These are phyloP conservation scores for Delphinella strobiligena DNA, from an alignment of 2,329 filamentous ascomycete species.

Conservation along the genomic window DNA sequence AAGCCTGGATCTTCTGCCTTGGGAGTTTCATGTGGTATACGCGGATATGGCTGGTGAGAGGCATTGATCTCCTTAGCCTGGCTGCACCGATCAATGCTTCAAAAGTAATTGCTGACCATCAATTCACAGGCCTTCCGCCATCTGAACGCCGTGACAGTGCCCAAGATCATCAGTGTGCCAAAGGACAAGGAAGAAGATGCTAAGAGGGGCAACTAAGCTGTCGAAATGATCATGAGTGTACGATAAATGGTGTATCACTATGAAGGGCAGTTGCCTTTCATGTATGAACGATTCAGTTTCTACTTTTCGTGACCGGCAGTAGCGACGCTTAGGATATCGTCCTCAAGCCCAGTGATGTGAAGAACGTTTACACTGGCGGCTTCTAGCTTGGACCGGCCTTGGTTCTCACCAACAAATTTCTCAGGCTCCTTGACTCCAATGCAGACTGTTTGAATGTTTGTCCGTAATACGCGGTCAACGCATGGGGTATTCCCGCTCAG, in stretches of 20 bases:
- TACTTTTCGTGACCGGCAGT: conserved; percentile 57
- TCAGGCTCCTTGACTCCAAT: conserved; percentile 82
- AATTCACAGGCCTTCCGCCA: conserved; percentile 36
- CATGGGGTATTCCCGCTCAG: conserved; percentile 66
- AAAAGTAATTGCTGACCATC: conserved; percentile 17
- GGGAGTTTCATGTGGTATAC: conserved; percentile 30
- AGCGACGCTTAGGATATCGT: conserved; percentile 69
- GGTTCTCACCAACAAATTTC: conserved; percentile 76
- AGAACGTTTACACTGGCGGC: conserved; percentile 62
- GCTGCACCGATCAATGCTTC: neutral
- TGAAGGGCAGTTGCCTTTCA: neutral
- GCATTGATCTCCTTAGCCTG: neutral
- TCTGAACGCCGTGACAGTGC: conserved; percentile 40
- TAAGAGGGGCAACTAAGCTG: conserved; percentile 29
- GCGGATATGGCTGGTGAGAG: conserved; percentile 28
- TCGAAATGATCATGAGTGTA: conserved; percentile 4
- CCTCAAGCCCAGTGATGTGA: conserved; percentile 62
- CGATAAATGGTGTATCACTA: neutral
- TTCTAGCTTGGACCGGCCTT: conserved; percentile 57
- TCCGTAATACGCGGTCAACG: conserved; percentile 62
- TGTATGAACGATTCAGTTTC: neutral
- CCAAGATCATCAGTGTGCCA: conserved; percentile 39
- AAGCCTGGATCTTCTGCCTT: conserved; percentile 24
- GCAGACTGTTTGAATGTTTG: conserved; percentile 61
- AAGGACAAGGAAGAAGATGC: conserved; percentile 42